A percentile compares a stretch with the other conserved stretches of the same genome.
Evolutionary conservation across 805 yeast genomes (phyloP).

Genomic region (Candida montana): DNA sequence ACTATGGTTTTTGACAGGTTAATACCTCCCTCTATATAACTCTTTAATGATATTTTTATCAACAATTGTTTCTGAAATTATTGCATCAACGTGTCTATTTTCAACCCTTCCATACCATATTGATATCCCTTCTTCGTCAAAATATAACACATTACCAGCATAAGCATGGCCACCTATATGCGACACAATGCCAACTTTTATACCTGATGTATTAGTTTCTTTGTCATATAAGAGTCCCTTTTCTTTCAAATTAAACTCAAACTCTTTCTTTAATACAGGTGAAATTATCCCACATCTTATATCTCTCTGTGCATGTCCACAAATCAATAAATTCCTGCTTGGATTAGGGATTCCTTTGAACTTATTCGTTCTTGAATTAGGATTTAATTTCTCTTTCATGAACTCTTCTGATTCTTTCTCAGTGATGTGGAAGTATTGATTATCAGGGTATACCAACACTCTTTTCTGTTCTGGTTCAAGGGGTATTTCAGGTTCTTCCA

Average conservation of each 20-base stretch:
- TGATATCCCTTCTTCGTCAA: constrained; percentile 33
- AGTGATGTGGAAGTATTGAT: constrained; percentile 26
- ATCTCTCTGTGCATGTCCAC: constrained; percentile 66
- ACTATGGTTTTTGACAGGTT: too few relatives aligned
- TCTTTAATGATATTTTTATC: constrained; percentile 47
- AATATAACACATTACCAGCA: constrained; percentile 74
- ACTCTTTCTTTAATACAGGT: constrained; percentile 49
- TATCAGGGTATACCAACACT: constrained; percentile 54
- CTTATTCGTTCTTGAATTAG: constrained; percentile 15
- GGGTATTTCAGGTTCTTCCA: constrained; percentile 15
- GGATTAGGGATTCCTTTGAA: constrained; percentile 13
- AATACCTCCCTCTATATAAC: constrained; percentile 45
- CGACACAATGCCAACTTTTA: constrained; percentile 52
- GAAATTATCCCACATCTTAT: constrained; percentile 64
- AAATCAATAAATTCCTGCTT: constrained; percentile 39
- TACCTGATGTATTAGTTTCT: constrained; percentile 22
- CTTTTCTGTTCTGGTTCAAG: background rate
- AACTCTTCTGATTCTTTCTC: constrained; percentile 28
- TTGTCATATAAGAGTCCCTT: constrained; percentile 28
- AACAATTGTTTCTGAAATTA: constrained; percentile 49
- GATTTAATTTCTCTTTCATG: constrained; percentile 36
- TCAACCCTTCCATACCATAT: constrained; percentile 77
- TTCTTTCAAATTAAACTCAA: constrained; percentile 34
- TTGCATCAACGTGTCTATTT: constrained; percentile 62
- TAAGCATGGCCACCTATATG: constrained; percentile 85